Base-by-base conservation (phyloP, 352 stramenopile genomes). In the Globisporangium barbulae region DNA sequence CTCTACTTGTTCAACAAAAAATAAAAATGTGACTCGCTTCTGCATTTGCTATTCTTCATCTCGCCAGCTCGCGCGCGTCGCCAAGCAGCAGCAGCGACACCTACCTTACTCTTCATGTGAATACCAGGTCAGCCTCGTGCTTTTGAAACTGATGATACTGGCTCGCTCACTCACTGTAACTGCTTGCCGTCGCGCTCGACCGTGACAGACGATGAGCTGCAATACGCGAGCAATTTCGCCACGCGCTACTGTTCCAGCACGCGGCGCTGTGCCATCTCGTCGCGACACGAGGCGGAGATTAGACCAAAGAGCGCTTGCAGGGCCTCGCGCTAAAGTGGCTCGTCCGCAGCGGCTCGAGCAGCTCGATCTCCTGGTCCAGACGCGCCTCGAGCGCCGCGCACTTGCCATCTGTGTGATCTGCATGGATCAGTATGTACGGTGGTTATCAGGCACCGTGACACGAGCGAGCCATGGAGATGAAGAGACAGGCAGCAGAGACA, bases 121-220 rank as follows among this genome's bases (percentile, higher is more conserved):
- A 30, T 6, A 52, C 45, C n/a, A 28, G 25, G 25, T 28, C 25
- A 12, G 33, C 33, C 33, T 39, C 33, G 2, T 39, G 33, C 33
- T 39, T 28, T 28, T 30, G 21, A 39, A 39, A 7, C 33, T 39
- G 33, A 39, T 39, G 33, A 39, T 39, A 39, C 33, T 53, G 25
- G 48, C 48, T n/a, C n/a, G n/a, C n/a, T 53, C 17, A 10, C 13
- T 50, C 58, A 50, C 21, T 59, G 56, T 49, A 73, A 54, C 50
- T 53, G 33, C 21, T 67, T 77, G 59, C 81, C 70, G 25, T 73
- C 61, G 9, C 67, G 65, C 42, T 81, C 68, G n/a, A 89, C 81
- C 17, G 75, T 67, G 48, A 88, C 81, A 1, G 75, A 88, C 10
- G 81, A 90, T 60, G 81, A 75, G 28, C 81, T 79, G 54, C 81